phyloP scores from a whole-genome alignment of 2,329 filamentous ascomycete genomes.

The Colletotrichum tropicicola region DNA sequence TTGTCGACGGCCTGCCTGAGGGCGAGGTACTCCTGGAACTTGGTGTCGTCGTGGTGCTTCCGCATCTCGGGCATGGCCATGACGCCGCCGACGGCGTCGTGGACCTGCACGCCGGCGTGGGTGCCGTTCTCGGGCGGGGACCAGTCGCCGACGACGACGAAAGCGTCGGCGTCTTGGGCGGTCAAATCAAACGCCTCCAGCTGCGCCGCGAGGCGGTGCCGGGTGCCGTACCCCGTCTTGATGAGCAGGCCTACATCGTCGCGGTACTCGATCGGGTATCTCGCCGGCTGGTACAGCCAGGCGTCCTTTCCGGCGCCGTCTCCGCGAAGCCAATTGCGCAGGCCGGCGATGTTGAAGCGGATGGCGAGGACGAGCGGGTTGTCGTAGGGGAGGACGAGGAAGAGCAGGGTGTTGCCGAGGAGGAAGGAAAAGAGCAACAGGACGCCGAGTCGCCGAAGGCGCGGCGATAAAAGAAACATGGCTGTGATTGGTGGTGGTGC shows the following conservation, averaged over 20 bases:
- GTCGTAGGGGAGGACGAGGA: constrained; percentile 29
- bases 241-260: constrained; percentile 60
- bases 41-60: constrained; percentile 38
- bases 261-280: constrained; percentile 52
- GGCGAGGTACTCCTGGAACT: constrained; percentile 50
- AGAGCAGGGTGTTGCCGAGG: constrained; percentile 12
- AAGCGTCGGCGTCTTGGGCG: constrained; percentile 47
- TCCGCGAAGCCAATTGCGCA: constrained; percentile 40
- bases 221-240: constrained; percentile 66
- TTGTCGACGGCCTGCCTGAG: constrained; percentile 48
- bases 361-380: constrained; percentile 28
- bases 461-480: constrained; percentile 15
- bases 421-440: constrained; percentile 8
- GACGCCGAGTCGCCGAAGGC: constrained; percentile 16
- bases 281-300: constrained; percentile 50
- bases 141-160: constrained; percentile 62
- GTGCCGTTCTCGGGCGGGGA: constrained; percentile 44
- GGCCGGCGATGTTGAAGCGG: constrained; percentile 34
- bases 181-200: constrained; percentile 54
- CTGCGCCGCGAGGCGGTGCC: constrained; percentile 55
- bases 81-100: constrained; percentile 49
- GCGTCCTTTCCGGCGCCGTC: constrained; percentile 45
- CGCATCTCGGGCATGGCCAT: constrained; percentile 44
- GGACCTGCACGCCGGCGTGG: constrained; percentile 44
- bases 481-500: neutral